phyloP scores from a whole-genome alignment of 169 alveolate species.

The Eimeria praecox region DNA sequence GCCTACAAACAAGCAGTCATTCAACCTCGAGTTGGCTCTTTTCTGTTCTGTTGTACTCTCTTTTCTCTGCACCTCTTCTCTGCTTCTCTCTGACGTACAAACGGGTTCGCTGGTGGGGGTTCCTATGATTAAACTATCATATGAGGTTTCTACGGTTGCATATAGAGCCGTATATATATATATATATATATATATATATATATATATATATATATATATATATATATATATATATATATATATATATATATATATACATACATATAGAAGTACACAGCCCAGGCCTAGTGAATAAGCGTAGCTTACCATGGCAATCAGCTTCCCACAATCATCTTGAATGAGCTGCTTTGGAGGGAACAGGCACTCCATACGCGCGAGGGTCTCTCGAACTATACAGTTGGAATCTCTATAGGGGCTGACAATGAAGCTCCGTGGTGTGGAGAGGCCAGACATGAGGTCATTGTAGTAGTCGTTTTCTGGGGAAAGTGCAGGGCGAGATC shows the following conservation, averaged over 20 bases:
- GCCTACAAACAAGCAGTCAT: too few species aligned
- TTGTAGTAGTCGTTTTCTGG: constrained; percentile 29
- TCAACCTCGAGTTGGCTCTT: too few species aligned
- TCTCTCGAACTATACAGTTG: background rate
- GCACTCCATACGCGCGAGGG: constrained; percentile 51
- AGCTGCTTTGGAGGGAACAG: constrained; percentile 90
- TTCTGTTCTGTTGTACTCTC: too few species aligned
- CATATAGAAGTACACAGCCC: too few species aligned
- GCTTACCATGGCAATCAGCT: constrained; percentile 90
- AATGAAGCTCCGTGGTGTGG: background rate
- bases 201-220: background rate
- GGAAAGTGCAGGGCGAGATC: constrained; percentile 19
- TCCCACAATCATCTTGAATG: constrained; percentile 98
- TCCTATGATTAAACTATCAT: too few species aligned
- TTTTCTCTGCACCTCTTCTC: too few species aligned
- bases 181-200: background rate
- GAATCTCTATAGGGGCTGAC: background rate
- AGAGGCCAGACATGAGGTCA: background rate
- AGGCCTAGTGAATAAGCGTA: background rate
- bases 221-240: constrained; percentile 22
- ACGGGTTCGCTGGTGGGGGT: too few species aligned
- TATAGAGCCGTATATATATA: background rate
- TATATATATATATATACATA: background rate
- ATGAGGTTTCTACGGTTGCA: background rate
- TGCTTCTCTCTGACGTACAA: too few species aligned